These are phyloP conservation scores for Trichosporon sp. DNA, from an alignment of 1,284 basidiomycete species.

Conservation along the genomic window DNA sequence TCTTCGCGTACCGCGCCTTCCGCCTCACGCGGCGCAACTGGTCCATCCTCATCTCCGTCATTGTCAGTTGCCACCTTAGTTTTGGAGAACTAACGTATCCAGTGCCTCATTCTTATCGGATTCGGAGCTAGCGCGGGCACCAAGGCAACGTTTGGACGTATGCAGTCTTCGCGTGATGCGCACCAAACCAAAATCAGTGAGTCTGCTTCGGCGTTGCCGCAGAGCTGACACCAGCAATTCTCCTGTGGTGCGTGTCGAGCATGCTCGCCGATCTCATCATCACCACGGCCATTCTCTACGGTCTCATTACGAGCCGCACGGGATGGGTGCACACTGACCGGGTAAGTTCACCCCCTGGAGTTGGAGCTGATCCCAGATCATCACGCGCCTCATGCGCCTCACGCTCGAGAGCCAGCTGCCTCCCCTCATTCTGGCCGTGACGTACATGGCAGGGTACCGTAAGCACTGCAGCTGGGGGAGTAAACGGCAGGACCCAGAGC, in stretches of 20 bases:
- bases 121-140: conserved; percentile 16
- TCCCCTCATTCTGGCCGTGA: conserved; percentile 34
- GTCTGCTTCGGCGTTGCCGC: not conserved
- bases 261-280: conserved; percentile 42
- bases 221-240: conserved; percentile 15
- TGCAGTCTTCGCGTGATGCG: conserved; percentile 9
- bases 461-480: not conserved
- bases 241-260: conserved; percentile 30
- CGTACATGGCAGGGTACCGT: conserved; percentile 38
- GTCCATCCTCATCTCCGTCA: conserved; percentile 32
- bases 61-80: conserved; percentile 26
- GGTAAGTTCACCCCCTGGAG: not conserved
- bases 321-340: conserved; percentile 44
- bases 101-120: conserved; percentile 5
- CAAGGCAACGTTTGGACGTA: conserved; percentile 10
- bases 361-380: conserved; percentile 27
- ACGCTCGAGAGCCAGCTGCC: conserved; percentile 42
- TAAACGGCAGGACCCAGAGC: not conserved
- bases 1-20: conserved; percentile 45
- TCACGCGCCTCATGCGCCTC: conserved; percentile 37
- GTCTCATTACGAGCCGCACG: conserved; percentile 35
- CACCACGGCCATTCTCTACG: conserved; percentile 35
- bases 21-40: conserved; percentile 39
- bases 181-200: conserved; percentile 7
- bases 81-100: not conserved